Base-by-base conservation (phyloP, 306 rosid genomes). In the Cucurbita argyrosperma region DNA sequence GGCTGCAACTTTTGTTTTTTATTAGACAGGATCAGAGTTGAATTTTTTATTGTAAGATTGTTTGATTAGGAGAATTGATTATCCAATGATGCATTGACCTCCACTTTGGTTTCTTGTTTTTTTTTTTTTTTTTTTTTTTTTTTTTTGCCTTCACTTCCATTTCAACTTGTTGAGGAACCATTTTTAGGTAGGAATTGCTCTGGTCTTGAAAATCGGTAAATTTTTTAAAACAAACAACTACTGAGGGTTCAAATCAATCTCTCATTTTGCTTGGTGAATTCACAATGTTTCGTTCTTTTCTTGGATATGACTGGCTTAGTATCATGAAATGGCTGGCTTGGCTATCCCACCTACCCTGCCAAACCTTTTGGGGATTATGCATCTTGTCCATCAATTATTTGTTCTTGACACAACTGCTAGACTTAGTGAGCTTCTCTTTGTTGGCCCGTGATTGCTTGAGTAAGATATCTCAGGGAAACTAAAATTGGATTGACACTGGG, bases 261-360 rank as follows among this genome's bases (percentile, higher is more conserved):
- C 74, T 49, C 46, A 11, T 51, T 30, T 71, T 71, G 2, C 23
- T 51, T 6, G 43, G 35, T 52, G 43, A 15, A 51, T 51, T 7
- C 23, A 52, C 4, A 52, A 52, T 37, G 30, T n/a, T 45, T 67
- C 72, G 35, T 35, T 16, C 18, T 16, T 16, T 52, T 50, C 19
- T 30, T 47, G 61, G 23, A 35, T 71, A 52, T 71, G 47, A 46
- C 35, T 26, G 13, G 23, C 75, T 71, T 18, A 35, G 75, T 71
- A 71, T 71, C 75, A 30, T 15, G 55, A 50, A 71, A 71, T 26
- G 75, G 14, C 5, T 15, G 42, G 40, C 45, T 14, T 50, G 74
- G 56, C 58, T 69, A 68, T 47, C 58, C 58, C 74, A 49, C 58
- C 74, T 50, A 70, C 58, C 75, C 12, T 30, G 47, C 75, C 46